Evolutionary conservation across 2,329 filamentous ascomycete genomes (phyloP).

Genomic region (Talaromyces funiculosus): DNA sequence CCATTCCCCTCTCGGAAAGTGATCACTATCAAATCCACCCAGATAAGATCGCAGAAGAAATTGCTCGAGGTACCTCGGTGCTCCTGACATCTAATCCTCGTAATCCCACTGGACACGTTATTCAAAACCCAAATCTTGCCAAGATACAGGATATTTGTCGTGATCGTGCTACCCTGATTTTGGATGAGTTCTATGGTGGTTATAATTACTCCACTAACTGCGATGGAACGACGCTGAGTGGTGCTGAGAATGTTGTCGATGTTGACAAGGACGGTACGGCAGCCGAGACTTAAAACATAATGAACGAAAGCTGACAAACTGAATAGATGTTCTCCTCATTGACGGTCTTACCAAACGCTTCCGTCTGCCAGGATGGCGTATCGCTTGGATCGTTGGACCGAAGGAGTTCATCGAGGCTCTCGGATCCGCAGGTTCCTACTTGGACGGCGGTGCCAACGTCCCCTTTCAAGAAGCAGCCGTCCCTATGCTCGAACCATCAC

Average conservation of each 20-base stretch:
- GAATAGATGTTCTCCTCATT: constrained; percentile 76
- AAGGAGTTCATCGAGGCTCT: constrained; percentile 96
- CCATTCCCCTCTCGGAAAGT: constrained; percentile 73
- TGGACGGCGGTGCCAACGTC: constrained; percentile 89
- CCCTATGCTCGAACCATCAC: constrained; percentile 79
- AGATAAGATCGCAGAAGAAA: constrained; percentile 87
- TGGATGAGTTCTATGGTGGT: constrained; percentile 93
- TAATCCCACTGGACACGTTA: constrained; percentile 86
- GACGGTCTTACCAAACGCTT: constrained; percentile 96
- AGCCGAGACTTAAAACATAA: background rate
- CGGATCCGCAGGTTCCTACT: constrained; percentile 84
- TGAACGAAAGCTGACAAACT: constrained; percentile 1
- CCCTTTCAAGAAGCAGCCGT: constrained; percentile 94
- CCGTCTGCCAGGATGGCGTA: constrained; percentile 90
- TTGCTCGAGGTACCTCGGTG: constrained; percentile 76
- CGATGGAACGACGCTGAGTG: constrained; percentile 81
- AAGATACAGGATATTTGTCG: constrained; percentile 92
- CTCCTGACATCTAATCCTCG: constrained; percentile 93
- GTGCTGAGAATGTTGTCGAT: constrained; percentile 83
- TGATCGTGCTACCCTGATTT: constrained; percentile 82
- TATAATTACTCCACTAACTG: constrained; percentile 95
- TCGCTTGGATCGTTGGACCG: constrained; percentile 91
- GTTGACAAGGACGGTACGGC: constrained; percentile 65
- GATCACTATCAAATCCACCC: constrained; percentile 92
- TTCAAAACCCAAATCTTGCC: constrained; percentile 75